Evolutionary conservation across 805 yeast species (phyloP).

Genomic region (Candida khao-thaluensis): DNA sequence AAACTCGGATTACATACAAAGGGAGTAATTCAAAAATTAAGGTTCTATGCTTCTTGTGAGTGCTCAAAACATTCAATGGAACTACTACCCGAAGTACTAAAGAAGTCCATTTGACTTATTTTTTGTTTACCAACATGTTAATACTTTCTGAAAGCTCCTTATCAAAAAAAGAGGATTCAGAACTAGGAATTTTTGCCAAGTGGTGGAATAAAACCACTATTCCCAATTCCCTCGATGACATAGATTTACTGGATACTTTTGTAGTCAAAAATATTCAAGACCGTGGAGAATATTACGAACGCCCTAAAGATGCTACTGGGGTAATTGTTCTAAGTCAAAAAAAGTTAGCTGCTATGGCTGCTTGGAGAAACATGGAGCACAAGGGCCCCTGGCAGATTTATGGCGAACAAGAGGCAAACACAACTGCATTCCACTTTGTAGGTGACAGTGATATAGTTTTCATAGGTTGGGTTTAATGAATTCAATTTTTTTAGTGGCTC

Average conservation of each 20-base stretch:
- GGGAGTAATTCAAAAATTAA: no score
- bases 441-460: slow-evolving; percentile 10
- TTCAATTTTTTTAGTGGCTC: no score
- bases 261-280: slow-evolving; percentile 8
- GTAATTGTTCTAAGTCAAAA: slow-evolving; percentile 6
- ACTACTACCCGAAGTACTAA: no score
- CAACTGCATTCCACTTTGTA: slow-evolving; percentile 6
- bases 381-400: slow-evolving; percentile 12
- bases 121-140: no score
- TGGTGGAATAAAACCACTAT: slow-evolving; percentile 8
- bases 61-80: no score
- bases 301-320: slow-evolving; percentile 9
- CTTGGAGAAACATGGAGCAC: slow-evolving; percentile 12
- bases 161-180: slow-evolving; percentile 6
- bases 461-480: slow-evolving; percentile 5
- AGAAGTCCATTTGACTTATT: no score
- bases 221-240: slow-evolving; percentile 1
- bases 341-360: slow-evolving; percentile 11
- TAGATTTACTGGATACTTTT: slow-evolving; percentile 1
- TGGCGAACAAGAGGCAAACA: slow-evolving; percentile 10
- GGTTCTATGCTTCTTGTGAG: no score
- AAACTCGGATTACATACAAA: no score
- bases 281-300: slow-evolving; percentile 8
- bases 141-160: no score
- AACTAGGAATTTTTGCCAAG: slow-evolving; percentile 3